These are phyloP conservation scores for Ceratocystis harringtonii DNA, from an alignment of 2,329 filamentous ascomycete genomes.

Conservation along the genomic window DNA sequence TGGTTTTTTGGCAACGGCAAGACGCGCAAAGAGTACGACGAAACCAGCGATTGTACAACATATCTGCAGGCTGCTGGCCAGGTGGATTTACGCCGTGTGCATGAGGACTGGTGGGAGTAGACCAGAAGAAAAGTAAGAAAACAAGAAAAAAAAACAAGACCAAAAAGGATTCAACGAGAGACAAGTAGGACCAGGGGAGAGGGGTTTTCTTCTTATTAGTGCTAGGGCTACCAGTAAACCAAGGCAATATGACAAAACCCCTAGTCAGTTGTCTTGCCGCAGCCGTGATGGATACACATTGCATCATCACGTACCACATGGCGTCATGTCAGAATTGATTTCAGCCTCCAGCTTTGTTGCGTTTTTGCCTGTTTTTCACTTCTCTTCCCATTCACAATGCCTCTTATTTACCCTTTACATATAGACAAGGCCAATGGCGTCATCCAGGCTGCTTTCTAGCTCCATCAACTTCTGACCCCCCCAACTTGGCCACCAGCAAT, in stretches of 20 bases:
- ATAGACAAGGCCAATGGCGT: not conserved
- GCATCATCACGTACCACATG: not conserved
- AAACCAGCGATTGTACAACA: slow-evolving; percentile 43
- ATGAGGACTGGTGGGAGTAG: slow-evolving; percentile 50
- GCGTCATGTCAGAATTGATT: not conserved
- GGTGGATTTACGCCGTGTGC: slow-evolving; percentile 44
- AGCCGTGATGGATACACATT: not conserved
- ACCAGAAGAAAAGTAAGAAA: not conserved
- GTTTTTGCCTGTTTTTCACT: not conserved
- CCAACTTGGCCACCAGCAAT: not conserved
- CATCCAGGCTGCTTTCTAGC: not conserved
- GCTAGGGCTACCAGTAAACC: not conserved
- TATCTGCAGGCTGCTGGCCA: slow-evolving; percentile 42
- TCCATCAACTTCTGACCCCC: not conserved
- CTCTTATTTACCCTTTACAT: not conserved
- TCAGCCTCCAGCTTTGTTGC: not conserved
- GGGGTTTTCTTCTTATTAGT: not conserved
- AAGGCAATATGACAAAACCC: not conserved
- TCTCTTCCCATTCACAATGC: not conserved
- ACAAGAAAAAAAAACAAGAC: not conserved
- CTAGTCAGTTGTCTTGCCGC: not conserved
- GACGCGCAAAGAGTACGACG: slow-evolving; percentile 42
- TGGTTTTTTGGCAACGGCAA: slow-evolving; percentile 56
- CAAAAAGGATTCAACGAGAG: too few species aligned
- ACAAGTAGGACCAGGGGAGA: too few species aligned